Evolutionary conservation across 768 basidiomycete genomes (phyloP), one percentile per base, ranked within the genome.

Genomic region (button mushroom (Agaricus bisporus)): DNA sequence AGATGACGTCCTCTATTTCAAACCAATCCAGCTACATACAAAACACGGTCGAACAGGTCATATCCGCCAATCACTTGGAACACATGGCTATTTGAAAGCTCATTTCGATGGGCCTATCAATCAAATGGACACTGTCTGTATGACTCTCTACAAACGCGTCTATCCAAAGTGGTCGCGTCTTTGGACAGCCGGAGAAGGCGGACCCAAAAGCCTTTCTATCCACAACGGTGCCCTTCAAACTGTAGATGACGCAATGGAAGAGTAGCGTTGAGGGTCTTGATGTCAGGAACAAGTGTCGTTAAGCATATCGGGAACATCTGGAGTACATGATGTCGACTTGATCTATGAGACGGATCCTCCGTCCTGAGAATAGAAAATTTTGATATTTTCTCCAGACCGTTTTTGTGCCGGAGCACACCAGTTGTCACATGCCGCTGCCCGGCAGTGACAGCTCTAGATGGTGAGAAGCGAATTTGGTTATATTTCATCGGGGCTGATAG

Each of bases 11-110:
- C 75, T 81, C 39, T 98, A 95, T 69, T 98, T 89, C 77, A 88
- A 91, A 66, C 93, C 94, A 1, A 84, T 98, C 55, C 91, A 95
- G 64, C 74, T 98, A 53, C 79, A 92, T 66, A 98, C 94, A 3
- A 99, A 98, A 70, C 79, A 86, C 56, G 95, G 95, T 9, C 80
- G 91, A 18, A 78, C 77, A 22, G 97, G 95, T 2, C 94, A 99
- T 68, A 90, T 95, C 60, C 78, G 77, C 45, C 95, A 94, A 69
- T 87, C 91, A 8, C 83, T 99, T 15, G 95, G 95, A 44, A 98
- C 94, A 28, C 95, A 99, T 64, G 97, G 95, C 28, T 93, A 98
- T 70, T 92, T 94, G 79, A 98, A 98, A 74, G 95, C 93, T 15
- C 81, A 91, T 66, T 93, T 94, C 69, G 94, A 97, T 64, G 91